A percentile compares a stretch with the other conserved stretches of the same genome.
Conservation (phyloP, 768 basidiomycete genomes). For the Pulveroboletus sp. region DNA sequence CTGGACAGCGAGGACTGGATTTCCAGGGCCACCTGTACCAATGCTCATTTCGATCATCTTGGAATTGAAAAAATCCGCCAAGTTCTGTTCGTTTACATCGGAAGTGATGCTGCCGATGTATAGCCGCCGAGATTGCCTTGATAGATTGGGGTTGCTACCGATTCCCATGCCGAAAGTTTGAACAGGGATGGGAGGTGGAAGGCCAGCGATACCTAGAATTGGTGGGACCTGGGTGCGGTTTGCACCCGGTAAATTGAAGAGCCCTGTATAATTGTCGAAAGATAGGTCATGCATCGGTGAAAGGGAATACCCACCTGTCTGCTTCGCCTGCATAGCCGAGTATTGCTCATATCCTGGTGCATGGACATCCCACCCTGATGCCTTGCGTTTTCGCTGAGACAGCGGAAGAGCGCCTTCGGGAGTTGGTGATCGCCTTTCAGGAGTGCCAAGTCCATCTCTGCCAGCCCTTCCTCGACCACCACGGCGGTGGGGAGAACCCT, state of each 20-base stretch:
- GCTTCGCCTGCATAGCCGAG: conserved; percentile 95
- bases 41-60: conserved; percentile 94
- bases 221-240: conserved; percentile 86
- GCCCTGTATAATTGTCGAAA: conserved; percentile 48
- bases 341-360: conserved; percentile 95
- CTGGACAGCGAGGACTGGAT: conserved; percentile 89
- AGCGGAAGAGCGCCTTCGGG: conserved; percentile 80
- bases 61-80: conserved; percentile 91
- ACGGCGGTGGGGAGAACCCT: conserved; percentile 34
- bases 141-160: conserved; percentile 82
- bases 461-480: conserved; percentile 48
- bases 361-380: conserved; percentile 95
- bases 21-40: conserved; percentile 78
- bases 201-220: conserved; percentile 74
- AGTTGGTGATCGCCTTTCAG: conserved; percentile 83
- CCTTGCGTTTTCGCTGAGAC: conserved; percentile 82
- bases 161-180: conserved; percentile 85
- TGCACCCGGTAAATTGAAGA: conserved; percentile 95
- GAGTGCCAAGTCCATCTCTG: conserved; percentile 54
- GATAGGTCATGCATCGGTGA: background rate
- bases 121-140: conserved; percentile 88
- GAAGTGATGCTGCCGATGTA: conserved; percentile 97
- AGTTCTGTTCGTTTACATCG: conserved; percentile 88
- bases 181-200: conserved; percentile 80
- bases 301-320: conserved; percentile 63